phyloP scores from a whole-genome alignment of 805 yeast genomes.

The Cyberlindnera samutprakarnensis region DNA sequence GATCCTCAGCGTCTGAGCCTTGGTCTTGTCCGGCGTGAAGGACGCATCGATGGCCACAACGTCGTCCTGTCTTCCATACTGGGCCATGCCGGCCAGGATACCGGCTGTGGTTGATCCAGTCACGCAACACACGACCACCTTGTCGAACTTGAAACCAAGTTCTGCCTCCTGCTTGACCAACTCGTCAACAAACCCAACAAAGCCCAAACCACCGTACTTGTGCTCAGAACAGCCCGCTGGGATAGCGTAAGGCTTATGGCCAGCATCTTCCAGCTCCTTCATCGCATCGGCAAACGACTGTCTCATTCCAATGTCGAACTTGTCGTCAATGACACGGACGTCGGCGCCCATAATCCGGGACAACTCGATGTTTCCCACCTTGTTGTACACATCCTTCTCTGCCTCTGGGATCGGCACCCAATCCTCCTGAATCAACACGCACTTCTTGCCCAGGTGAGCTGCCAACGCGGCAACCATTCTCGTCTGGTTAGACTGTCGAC shows the following conservation, averaged over 20 bases:
- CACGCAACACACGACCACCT: slow-evolving; percentile 14
- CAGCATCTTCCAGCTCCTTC: slow-evolving; percentile 8
- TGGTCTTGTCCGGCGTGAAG: slow-evolving; percentile 14
- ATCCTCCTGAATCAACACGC: slow-evolving; percentile 15
- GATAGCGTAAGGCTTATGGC: slow-evolving; percentile 10
- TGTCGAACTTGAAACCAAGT: slow-evolving; percentile 9
- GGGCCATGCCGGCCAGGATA: slow-evolving; percentile 14
- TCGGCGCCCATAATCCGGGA: slow-evolving; percentile 15
- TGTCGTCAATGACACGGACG: slow-evolving; percentile 13
- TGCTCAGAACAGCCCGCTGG: slow-evolving; percentile 16
- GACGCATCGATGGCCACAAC: slow-evolving; percentile 15
- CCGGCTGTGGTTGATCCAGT: slow-evolving; percentile 15
- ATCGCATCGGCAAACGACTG: slow-evolving; percentile 11
- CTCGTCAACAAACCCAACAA: slow-evolving; percentile 13
- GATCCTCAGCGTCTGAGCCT: slow-evolving; percentile 12
- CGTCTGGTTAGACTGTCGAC: slow-evolving; percentile 14
- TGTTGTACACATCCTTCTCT: slow-evolving; percentile 13
- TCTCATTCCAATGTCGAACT: slow-evolving; percentile 14
- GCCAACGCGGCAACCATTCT: slow-evolving; percentile 15
- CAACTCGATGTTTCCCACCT: slow-evolving; percentile 13
- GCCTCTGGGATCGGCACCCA: slow-evolving; percentile 16
- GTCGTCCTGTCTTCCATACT: slow-evolving; percentile 11
- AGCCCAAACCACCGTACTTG: slow-evolving; percentile 13
- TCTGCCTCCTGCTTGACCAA: slow-evolving; percentile 9
- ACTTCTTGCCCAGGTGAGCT: slow-evolving; percentile 13